Conservation (phyloP, 169 alveolate species). For the Plasmodium yoelii region DNA sequence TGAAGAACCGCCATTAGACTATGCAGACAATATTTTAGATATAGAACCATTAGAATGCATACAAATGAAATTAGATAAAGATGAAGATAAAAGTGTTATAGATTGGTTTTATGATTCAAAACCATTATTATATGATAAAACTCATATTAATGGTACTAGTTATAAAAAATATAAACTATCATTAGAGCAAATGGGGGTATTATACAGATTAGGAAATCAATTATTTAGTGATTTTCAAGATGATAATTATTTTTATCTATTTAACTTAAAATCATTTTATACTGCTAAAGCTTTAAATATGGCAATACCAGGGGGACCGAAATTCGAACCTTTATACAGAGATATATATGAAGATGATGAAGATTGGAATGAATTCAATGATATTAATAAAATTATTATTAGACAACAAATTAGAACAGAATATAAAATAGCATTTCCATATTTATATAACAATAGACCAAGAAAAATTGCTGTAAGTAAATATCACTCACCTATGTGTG, state of each 20-base stretch:
- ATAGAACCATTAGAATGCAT: conserved; percentile 99
- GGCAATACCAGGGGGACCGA: conserved; percentile 99
- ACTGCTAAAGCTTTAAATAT: conserved; percentile 99
- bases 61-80: conserved; percentile 98
- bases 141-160: conserved; percentile 92
- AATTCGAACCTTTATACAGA: conserved; percentile 99
- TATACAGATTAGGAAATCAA: conserved; percentile 98
- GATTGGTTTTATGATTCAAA: conserved; percentile 97
- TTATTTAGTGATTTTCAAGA: conserved; percentile 97
- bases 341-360: conserved; percentile 99
- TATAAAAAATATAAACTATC: conserved; percentile 96
- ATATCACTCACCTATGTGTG: conserved; percentile 89
- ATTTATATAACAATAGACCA: conserved; percentile 98
- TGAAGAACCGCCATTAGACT: conserved; percentile 99
- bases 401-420: conserved; percentile 98
- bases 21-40: conserved; percentile 97
- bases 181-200: conserved; percentile 97
- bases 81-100: conserved; percentile 98
- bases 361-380: conserved; percentile 99
- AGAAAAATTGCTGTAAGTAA: conserved; percentile 92
- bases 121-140: conserved; percentile 79
- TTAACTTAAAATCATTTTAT: conserved; percentile 96
- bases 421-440: conserved; percentile 99
- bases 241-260: conserved; percentile 97
- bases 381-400: conserved; percentile 97